Base-by-base conservation (phyloP, 805 yeast genomes). In the Cyberlindnera samutprakarnensis region DNA sequence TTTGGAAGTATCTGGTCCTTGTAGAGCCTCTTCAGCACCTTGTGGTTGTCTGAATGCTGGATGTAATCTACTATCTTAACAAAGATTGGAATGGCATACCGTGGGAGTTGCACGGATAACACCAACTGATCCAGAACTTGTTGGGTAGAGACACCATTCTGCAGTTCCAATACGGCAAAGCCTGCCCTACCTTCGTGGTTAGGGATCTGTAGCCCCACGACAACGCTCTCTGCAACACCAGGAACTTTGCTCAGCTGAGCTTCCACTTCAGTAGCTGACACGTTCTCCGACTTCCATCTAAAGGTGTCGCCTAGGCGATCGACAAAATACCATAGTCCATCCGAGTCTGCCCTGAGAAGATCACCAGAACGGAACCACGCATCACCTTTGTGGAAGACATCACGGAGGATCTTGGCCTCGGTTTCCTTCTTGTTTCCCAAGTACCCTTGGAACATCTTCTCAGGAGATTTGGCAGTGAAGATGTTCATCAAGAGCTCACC, bases 281-380 rank as follows among this genome's bases (percentile, higher is more conserved):
- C 96, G 55, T 88, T 88, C 60, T 88, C 97, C 2, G 94, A 81
- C 61, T 86, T 90, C 97, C 97, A 88, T 46, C 97, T 69, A 63
- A 83, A 88, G 0, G 96, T 90, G 52, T 88, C 97, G 25, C 97
- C 97, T 49, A 90, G 60, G 50, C 97, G 67, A 62, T 88, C 97
- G 27, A 87, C 85, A 56, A 88, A 88, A 57, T 80, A 85, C 53
- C 81, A 68, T 42, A 78, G 59, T 1, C 85, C 82, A 42, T 77
- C 69, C 18, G 64, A 64, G 54, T 86, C 95, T 52, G 66, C 59
- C 44, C 64, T 74, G 50, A 90, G 64, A 43, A 88, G 65, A 54
- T 88, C 97, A 26, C 96, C 96, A 18, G 85, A 72, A 50, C 96
- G 68, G 49, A 82, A 80, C 81, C 86, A 88, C 1, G 94, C 94